Base-by-base conservation (phyloP, 495 filamentous ascomycete genomes). In the Rhypophila decipiens region DNA sequence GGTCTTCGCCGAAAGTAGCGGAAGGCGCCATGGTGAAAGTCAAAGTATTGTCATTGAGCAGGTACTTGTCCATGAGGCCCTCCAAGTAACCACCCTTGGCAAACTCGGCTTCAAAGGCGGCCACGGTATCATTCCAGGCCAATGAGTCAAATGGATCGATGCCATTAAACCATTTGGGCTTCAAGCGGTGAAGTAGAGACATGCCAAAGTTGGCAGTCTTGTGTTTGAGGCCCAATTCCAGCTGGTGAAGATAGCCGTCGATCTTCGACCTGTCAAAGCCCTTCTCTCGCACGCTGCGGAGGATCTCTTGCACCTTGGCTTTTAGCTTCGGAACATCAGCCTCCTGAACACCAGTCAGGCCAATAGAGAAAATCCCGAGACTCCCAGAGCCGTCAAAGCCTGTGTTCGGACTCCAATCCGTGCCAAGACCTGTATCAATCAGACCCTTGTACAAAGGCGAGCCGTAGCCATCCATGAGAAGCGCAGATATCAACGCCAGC, bases 11-110 rank as follows among this genome's bases (percentile, higher is more conserved):
- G 57, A 86, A 96, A 1, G 71, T 81, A 39, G 77, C 69, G 1
- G 84, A 87, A 2, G 93, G 94, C 11, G 82, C 83, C 93, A 98
- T 98, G 0, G 89, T 96, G 64, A 97, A 96, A 1, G 86, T 90
- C 50, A 97, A 68, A 20, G 82, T 90, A 23, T 84, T 82, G 56
- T 90, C 86, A 52, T 89, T 94, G 36, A 95, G 62, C 11, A 97
- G 69, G 59, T 97, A 96, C 59, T 94, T 94, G 51, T 96, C 79
- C 56, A 97, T 70, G 50, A 98, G 63, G 2, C 80, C 74, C 58
- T 96, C 89, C 7, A 98, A 74, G 59, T 96, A 96, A 29, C 78
- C 75, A 11, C 82, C 82, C 60, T 86, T 71, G 17, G 76, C 77
- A 51, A 84, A 83, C 56, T 80, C 72, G 4, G 67, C 67, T 64